phyloP scores from a whole-genome alignment of 2,329 filamentous ascomycete species.

The Dothistroma septosporum region DNA sequence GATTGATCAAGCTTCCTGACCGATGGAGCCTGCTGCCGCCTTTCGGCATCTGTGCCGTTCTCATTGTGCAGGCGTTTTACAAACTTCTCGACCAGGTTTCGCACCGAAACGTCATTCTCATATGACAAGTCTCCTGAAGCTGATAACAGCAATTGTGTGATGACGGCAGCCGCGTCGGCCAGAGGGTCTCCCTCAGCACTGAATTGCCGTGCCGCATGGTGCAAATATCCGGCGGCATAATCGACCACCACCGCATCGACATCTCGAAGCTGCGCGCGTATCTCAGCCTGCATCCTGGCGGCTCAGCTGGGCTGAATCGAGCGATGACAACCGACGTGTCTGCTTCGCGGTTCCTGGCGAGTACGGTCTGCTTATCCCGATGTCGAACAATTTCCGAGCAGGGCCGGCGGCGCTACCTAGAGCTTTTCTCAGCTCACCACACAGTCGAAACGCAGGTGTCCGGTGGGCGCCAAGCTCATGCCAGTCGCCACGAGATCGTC shows the following conservation, averaged over 20 bases:
- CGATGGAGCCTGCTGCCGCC: constrained; percentile 65
- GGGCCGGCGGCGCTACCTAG: constrained; percentile 4
- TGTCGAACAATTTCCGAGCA: constrained; percentile 5
- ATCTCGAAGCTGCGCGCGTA: constrained; percentile 34
- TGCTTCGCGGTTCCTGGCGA: constrained; percentile 2
- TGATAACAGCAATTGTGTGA: constrained; percentile 86
- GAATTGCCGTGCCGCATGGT: constrained; percentile 84
- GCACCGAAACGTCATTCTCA: constrained; percentile 71
- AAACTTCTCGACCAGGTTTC: constrained; percentile 83
- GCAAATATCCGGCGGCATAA: constrained; percentile 73
- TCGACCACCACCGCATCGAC: constrained; percentile 38
- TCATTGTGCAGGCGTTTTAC: constrained; percentile 73
- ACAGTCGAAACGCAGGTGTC: background rate
- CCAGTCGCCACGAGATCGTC: background rate
- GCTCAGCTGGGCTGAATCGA: constrained; percentile 7
- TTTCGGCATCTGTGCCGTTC: constrained; percentile 64
- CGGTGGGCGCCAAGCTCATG: background rate
- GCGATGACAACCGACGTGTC: constrained; percentile 11
- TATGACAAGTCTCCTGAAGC: constrained; percentile 79
- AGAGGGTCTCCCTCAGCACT: constrained; percentile 74
- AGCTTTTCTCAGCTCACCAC: background rate
- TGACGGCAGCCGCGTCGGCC: constrained; percentile 73
- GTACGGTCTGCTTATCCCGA: background rate
- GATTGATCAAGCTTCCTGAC: constrained; percentile 88
- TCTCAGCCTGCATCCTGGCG: constrained; percentile 36